Conservation (phyloP, 306 rosid species). For the Begonia loranthoides region DNA sequence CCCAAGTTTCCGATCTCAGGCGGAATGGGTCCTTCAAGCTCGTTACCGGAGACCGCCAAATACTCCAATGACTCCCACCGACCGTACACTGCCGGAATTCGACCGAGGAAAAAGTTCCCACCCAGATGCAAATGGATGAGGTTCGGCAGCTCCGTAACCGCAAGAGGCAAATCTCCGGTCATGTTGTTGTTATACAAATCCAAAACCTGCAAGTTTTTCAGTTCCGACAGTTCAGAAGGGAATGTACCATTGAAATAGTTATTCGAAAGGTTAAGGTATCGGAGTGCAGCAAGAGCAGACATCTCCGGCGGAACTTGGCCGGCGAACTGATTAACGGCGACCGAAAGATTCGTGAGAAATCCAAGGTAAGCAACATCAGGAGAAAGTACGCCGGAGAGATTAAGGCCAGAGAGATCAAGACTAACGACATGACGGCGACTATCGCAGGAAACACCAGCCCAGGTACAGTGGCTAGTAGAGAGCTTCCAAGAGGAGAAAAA, state of each 20-base stretch:
- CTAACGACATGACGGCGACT: slow-evolving; percentile 42
- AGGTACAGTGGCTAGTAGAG: slow-evolving; percentile 42
- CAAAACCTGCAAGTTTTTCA: slow-evolving; percentile 46
- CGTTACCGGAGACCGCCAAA: slow-evolving; percentile 81
- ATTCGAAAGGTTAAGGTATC: slow-evolving; percentile 67
- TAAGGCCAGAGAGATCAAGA: slow-evolving; percentile 46
- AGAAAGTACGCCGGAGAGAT: slow-evolving; percentile 52
- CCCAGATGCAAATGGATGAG: slow-evolving; percentile 89
- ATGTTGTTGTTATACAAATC: slow-evolving; percentile 83
- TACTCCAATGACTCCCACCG: slow-evolving; percentile 43
- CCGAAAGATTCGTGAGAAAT: slow-evolving; percentile 43
- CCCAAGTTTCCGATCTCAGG: slow-evolving; percentile 65
- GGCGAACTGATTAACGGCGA: slow-evolving; percentile 37
- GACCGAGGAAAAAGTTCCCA: slow-evolving; percentile 66
- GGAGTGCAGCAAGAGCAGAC: slow-evolving; percentile 40
- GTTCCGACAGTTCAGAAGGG: slow-evolving; percentile 39
- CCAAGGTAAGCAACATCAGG: slow-evolving; percentile 37
- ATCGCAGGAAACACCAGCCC: slow-evolving; percentile 63
- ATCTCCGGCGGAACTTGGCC: slow-evolving; percentile 55
- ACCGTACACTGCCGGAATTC: slow-evolving; percentile 73
- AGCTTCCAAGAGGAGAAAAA: slow-evolving; percentile 58
- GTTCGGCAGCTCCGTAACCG: slow-evolving; percentile 32
- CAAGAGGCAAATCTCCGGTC: slow-evolving; percentile 58
- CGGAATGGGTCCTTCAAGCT: slow-evolving; percentile 52
- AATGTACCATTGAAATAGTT: slow-evolving; percentile 61